Evolutionary conservation across 2,329 filamentous ascomycete species (phyloP).

Genomic region (Aureobasidium sp.): DNA sequence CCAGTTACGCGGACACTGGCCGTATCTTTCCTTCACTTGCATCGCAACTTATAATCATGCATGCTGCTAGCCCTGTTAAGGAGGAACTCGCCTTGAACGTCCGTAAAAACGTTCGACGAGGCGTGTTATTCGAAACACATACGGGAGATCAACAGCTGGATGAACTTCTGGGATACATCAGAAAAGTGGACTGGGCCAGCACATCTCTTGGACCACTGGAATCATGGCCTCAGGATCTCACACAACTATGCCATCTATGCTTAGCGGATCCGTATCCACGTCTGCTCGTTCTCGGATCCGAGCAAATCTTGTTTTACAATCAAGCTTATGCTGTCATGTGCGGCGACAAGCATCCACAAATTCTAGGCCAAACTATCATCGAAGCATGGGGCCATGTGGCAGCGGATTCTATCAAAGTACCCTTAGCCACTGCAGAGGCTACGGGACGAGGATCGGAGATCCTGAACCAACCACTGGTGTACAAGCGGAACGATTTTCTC

Average conservation of each 20-base stretch:
- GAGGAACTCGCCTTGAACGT: not conserved
- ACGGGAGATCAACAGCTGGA: constrained; percentile 3
- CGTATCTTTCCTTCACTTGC: too few relatives aligned
- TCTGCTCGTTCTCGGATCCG: constrained; percentile 7
- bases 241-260: constrained; percentile 9
- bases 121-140: not conserved
- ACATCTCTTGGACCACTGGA: constrained; percentile 11
- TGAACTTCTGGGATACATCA: not conserved
- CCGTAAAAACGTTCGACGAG: not conserved
- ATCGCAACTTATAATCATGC: not conserved
- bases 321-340: constrained; percentile 7
- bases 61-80: not conserved
- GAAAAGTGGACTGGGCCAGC: constrained; percentile 11
- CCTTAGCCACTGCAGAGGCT: not conserved
- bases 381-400: not conserved
- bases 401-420: not conserved
- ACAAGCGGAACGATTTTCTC: constrained; percentile 1
- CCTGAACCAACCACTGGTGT: not conserved
- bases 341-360: constrained; percentile 11
- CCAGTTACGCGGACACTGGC: not conserved
- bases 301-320: constrained; percentile 14
- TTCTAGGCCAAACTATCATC: not conserved
- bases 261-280: constrained; percentile 11
- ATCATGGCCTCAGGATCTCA: constrained; percentile 11
- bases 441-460: not conserved